Conservation (phyloP, 129 eudicot genomes). For the Arctium minus region DNA sequence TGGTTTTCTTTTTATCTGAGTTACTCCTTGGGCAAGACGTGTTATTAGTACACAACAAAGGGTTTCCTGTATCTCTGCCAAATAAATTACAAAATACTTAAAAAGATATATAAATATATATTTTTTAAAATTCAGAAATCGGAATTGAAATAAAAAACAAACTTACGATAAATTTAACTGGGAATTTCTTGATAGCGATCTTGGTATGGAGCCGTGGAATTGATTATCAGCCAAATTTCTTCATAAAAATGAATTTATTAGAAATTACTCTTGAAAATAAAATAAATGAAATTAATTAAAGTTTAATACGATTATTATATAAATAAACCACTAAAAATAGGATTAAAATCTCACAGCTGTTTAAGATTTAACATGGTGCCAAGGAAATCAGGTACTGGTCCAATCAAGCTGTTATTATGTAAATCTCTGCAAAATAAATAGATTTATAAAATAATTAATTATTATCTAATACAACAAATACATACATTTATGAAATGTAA, state of each 20-base stretch:
- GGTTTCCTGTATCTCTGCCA: slow-evolving; percentile 48
- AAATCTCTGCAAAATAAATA: slow-evolving; percentile 44
- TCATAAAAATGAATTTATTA: not conserved
- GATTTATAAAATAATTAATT: not conserved
- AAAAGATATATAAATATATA: too few relatives aligned
- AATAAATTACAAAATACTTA: not conserved
- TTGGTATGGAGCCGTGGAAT: slow-evolving; percentile 57
- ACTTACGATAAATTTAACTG: slow-evolving; percentile 46
- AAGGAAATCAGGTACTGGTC: slow-evolving; percentile 54
- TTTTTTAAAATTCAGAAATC: not conserved
- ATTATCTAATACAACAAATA: not conserved
- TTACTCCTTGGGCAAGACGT: slow-evolving; percentile 9
- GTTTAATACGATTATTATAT: not conserved
- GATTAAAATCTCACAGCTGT: slow-evolving; percentile 41
- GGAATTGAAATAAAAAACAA: not conserved
- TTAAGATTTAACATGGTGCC: slow-evolving; percentile 56
- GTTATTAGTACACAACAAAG: slow-evolving; percentile 40
- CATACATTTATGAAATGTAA: not conserved
- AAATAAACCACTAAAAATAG: not conserved
- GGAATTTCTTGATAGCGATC: slow-evolving; percentile 43
- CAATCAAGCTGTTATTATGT: slow-evolving; percentile 55
- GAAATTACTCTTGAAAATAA: not conserved
- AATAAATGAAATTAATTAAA: not conserved
- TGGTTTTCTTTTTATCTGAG: slow-evolving; percentile 13
- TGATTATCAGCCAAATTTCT: slow-evolving; percentile 65